phyloP scores from a whole-genome alignment of 257 asterid species.

The Solanum corneliomulleri region DNA sequence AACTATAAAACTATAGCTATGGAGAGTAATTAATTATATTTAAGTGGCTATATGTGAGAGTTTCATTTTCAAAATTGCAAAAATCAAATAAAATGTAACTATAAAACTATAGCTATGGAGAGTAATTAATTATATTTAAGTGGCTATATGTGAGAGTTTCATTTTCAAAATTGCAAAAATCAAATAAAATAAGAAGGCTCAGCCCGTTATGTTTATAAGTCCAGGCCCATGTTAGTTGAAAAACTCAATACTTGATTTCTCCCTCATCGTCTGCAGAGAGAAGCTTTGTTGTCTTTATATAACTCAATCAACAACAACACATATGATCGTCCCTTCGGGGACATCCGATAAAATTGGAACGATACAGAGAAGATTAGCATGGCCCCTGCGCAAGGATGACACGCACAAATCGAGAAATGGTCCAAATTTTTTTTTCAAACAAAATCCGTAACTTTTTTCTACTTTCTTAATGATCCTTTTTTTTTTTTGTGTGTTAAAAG shows the following conservation, averaged over 20 bases:
- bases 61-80: too few species aligned
- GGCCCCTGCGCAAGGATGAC: constrained; percentile 23
- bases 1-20: too few species aligned
- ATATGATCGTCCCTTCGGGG: neutral
- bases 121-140: too few species aligned
- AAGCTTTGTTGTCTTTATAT: neutral
- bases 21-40: too few species aligned
- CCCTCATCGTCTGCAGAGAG: neutral
- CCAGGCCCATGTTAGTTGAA: neutral
- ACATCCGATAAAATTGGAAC: constrained; percentile 32
- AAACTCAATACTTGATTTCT: neutral
- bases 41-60: too few species aligned
- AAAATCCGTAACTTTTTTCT: too few species aligned
- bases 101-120: too few species aligned
- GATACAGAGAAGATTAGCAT: constrained; percentile 40
- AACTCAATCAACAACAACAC: accelerated
- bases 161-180: too few species aligned
- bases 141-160: too few species aligned
- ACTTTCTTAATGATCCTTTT: too few species aligned
- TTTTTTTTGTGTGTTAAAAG: too few species aligned
- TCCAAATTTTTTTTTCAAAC: neutral
- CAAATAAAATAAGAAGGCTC: neutral
- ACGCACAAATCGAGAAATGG: neutral
- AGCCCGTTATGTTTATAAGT: neutral
- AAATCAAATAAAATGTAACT: too few species aligned